phyloP scores from a whole-genome alignment of 352 stramenopile genomes.

The Globisporangium cylindrosporum region DNA sequence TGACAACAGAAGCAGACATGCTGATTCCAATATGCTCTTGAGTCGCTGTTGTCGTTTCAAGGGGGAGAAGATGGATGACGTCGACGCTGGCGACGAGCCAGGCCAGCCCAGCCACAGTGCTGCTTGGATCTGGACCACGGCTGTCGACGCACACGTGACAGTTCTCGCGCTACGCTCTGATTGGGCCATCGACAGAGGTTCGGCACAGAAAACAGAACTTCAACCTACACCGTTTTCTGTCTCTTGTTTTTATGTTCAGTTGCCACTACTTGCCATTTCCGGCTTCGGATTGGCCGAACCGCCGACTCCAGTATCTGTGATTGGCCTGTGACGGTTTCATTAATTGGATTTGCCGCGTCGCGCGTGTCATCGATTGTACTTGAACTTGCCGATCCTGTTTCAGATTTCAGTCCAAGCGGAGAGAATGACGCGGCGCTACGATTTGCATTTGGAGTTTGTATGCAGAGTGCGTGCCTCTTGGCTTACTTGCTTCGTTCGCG shows the following conservation, averaged over 20 bases:
- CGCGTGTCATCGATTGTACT: constrained; percentile 31
- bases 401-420: neutral
- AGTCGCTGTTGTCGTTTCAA: no score
- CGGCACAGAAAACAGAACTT: constrained; percentile 12
- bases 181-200: neutral
- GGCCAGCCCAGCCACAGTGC: neutral
- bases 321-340: constrained; percentile 8
- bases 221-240: constrained; percentile 16
- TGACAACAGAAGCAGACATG: no score
- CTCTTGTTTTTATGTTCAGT: neutral
- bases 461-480: neutral
- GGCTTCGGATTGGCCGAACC: constrained; percentile 3
- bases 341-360: constrained; percentile 24
- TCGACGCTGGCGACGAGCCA: neutral
- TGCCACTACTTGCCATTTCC: constrained; percentile 1
- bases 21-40: no score
- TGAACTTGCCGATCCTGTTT: constrained; percentile 18
- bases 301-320: neutral
- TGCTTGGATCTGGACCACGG: constrained; percentile 3
- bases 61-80: neutral
- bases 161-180: neutral
- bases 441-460: constrained; percentile 3
- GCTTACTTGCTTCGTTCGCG: neutral
- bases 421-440: neutral
- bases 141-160: constrained; percentile 4